Base-by-base conservation (phyloP, 2,329 filamentous ascomycete species). In the Xylaria sp. region DNA sequence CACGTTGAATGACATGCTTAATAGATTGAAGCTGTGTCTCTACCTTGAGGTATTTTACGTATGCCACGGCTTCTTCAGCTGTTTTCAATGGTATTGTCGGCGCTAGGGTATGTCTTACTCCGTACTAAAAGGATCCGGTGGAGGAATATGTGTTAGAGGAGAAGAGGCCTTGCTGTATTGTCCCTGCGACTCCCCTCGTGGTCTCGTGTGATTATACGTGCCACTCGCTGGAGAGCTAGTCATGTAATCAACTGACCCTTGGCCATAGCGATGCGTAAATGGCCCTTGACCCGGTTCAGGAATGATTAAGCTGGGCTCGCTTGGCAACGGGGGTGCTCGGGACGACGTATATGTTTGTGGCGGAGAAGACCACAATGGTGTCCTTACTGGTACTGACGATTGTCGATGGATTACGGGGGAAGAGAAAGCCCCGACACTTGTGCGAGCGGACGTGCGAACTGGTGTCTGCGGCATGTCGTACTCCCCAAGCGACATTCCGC, bases 111-210 rank as follows among this genome's bases (percentile, higher is more conserved):
- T 40, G 17, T 58, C 5, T 26, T 49, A 64, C 17, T 23, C 33
- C 1, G 15, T 11, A 23, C n/a, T 23, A 15, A 59, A 51, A 17
- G 7, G 28, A n/a, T 63, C 51, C 5, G n/a, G 28, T 15, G 58
- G 51, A 20, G 38, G 58, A 9, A 1, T 7, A 31, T 38, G 23
- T 20, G n/a, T 54, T 2, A 51, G 51, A n/a, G 64, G 51, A 23
- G 59, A 62, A 40, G 64, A 66, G 33, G 31, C 9, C 15, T 13
- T 49, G 48, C 58, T 58, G 26, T 63, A 17, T 23, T 66, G 58
- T 13, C 64, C 64, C 26, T 66, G 59, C 11, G 64, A 66, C 17
- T 56, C 48, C 13, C 58, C 51, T 3, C 58, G 64, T 26, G 64
- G 20, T 33, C 64, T 62, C 4, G 44, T 42, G 40, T 57, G 38